These are phyloP conservation scores for Cercospora sp. DNA, from an alignment of 2,329 filamentous ascomycete species.

Conservation along the genomic window DNA sequence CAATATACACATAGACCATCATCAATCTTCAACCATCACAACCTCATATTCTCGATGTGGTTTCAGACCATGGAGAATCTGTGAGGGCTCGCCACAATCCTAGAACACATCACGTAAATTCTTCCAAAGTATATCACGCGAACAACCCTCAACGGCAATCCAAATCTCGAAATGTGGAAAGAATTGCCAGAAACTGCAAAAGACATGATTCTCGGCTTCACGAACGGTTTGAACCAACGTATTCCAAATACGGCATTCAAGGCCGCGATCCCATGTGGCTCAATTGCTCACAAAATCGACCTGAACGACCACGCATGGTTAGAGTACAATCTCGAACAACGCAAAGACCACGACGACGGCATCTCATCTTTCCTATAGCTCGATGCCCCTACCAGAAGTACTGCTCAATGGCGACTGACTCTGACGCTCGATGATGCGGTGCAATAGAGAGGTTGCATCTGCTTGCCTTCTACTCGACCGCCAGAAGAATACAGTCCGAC, in stretches of 20 bases:
- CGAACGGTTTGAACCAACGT: background rate
- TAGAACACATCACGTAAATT: background rate
- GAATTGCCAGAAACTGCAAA: background rate
- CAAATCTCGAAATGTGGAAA: background rate
- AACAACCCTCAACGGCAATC: background rate
- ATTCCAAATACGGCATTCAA: background rate
- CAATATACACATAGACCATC: no score
- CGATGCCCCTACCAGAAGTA: background rate
- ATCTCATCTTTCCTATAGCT: background rate
- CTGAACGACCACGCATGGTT: background rate
- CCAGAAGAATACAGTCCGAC: background rate
- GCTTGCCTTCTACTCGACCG: background rate
- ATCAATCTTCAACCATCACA: no score
- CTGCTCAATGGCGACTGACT: background rate
- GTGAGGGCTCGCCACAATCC: background rate
- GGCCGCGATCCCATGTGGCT: background rate
- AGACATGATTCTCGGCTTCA: background rate
- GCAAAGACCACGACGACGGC: background rate
- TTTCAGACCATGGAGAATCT: background rate
- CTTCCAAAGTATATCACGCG: background rate
- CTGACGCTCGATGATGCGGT: background rate
- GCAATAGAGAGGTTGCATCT: background rate
- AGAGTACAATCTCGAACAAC: background rate
- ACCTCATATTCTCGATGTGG: no score
- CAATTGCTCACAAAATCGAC: background rate